Conservation (phyloP, 306 rosid genomes). For the Arachis stenosperma region DNA sequence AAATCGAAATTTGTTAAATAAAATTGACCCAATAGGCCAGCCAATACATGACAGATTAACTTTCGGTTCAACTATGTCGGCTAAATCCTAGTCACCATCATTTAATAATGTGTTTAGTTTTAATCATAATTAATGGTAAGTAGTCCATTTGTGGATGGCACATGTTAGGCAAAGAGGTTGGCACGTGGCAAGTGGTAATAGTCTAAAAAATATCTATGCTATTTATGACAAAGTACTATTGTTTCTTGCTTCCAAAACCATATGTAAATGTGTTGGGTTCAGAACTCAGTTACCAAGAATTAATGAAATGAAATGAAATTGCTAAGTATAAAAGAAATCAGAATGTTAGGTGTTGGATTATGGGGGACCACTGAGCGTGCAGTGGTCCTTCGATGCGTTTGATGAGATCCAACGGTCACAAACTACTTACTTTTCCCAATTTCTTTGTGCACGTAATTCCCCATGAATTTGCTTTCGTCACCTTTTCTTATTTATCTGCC, state of each 20-base stretch:
- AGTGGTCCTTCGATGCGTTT: background rate
- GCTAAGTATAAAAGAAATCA: background rate
- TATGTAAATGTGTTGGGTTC: background rate
- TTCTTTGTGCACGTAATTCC: background rate
- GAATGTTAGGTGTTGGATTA: background rate
- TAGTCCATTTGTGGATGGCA: background rate
- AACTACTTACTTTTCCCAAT: background rate
- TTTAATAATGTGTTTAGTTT: too few species aligned
- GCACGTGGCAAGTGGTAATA: background rate
- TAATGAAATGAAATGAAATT: too few species aligned
- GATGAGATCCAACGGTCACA: constrained; percentile 5
- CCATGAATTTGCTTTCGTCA: background rate
- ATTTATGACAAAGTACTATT: constrained; percentile 15
- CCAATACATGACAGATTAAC: too few species aligned
- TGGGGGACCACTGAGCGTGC: constrained; percentile 39
- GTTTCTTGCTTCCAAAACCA: constrained; percentile 11
- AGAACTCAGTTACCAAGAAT: background rate
- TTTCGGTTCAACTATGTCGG: too few species aligned
- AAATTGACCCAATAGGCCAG: too few species aligned
- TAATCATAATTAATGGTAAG: too few species aligned
- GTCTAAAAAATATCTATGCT: background rate
- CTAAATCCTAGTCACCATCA: too few species aligned
- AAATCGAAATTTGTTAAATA: too few species aligned
- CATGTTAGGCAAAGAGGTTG: background rate
- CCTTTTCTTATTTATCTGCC: constrained; percentile 2